Evolutionary conservation across 495 filamentous ascomycete species (phyloP).

Genomic region (Monascus purpureus): DNA sequence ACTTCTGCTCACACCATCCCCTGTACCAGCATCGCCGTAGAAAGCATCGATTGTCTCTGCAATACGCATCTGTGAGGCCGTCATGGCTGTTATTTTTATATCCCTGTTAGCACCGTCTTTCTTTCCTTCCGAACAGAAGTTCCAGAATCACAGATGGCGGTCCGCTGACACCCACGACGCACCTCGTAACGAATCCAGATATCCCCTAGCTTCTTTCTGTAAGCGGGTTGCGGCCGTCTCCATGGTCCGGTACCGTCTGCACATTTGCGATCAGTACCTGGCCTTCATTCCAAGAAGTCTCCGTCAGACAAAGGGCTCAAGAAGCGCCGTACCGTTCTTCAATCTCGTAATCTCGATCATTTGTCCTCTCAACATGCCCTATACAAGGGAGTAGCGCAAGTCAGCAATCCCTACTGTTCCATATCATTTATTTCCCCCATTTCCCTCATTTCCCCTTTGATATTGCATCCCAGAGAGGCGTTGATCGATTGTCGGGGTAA

Average conservation of each 20-base stretch:
- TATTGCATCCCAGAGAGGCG: no score
- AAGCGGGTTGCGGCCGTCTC: constrained; percentile 81
- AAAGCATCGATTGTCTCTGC: constrained; percentile 99
- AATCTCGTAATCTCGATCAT: constrained; percentile 96
- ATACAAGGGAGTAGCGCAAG: constrained; percentile 1
- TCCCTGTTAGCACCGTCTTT: neutral
- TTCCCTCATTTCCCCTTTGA: no score
- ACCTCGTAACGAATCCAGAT: constrained; percentile 89
- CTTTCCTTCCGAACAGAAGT: constrained; percentile 1
- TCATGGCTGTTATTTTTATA: constrained; percentile 60
- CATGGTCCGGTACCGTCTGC: constrained; percentile 84
- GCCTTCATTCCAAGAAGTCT: neutral
- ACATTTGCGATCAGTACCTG: neutral
- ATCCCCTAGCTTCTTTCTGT: constrained; percentile 96
- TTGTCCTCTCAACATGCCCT: constrained; percentile 96
- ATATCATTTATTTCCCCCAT: no score
- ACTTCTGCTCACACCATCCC: constrained; percentile 83
- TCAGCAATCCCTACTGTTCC: constrained; percentile 8
- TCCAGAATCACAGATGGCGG: no score
- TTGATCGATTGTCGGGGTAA: constrained; percentile 1
- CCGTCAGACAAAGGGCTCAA: neutral
- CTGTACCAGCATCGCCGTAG: constrained; percentile 90
- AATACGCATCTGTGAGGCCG: constrained; percentile 97
- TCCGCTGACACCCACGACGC: no score
- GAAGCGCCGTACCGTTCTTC: constrained; percentile 61